Evolutionary conservation across 169 alveolate species (phyloP).

Genomic region (Eimeria acervulina): DNA sequence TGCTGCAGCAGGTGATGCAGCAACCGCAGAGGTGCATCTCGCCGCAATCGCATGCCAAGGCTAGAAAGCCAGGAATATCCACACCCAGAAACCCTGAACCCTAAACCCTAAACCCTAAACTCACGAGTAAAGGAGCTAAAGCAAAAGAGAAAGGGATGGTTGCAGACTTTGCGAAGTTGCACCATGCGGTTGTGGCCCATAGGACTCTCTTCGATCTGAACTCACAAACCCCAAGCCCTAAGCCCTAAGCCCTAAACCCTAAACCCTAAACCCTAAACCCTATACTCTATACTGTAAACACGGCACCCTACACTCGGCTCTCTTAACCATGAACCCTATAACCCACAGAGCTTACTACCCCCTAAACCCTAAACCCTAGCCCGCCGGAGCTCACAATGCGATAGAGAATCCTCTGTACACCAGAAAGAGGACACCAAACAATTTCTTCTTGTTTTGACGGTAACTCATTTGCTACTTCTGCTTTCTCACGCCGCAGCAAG

Average conservation of each 20-base stretch:
- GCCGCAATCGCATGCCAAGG: background rate
- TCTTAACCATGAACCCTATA: background rate
- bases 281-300: background rate
- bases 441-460: constrained; percentile 96
- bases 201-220: constrained; percentile 85
- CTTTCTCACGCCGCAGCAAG: constrained; percentile 95
- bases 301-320: background rate
- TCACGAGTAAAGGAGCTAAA: constrained; percentile 89
- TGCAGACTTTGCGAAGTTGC: constrained; percentile 96
- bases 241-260: background rate
- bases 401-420: constrained; percentile 91
- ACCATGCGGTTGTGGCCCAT: constrained; percentile 93
- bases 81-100: background rate
- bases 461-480: constrained; percentile 96
- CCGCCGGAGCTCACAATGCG: constrained; percentile 86
- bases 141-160: constrained; percentile 96
- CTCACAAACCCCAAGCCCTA: constrained; percentile 46
- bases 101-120: background rate
- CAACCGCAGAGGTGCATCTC: background rate
- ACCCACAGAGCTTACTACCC: background rate
- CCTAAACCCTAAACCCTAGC: background rate
- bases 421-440: constrained; percentile 94
- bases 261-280: background rate
- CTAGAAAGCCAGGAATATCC: too few species aligned
- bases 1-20: background rate